Base-by-base conservation (phyloP, 495 filamentous ascomycete species). In the Sphaerosporella brunnea region DNA sequence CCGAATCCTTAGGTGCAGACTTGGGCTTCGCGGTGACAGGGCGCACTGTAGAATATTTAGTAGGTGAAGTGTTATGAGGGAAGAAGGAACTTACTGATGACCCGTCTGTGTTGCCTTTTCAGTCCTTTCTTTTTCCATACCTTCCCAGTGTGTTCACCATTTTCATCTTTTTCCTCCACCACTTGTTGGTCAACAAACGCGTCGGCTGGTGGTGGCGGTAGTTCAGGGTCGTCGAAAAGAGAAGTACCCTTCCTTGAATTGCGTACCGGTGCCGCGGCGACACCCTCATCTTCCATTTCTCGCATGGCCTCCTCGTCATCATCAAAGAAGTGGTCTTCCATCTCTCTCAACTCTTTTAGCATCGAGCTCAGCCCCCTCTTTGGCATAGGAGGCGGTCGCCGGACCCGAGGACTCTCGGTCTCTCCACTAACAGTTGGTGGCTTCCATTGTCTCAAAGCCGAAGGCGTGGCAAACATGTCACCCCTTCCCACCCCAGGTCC, bases 71-170 rank as follows among this genome's bases (percentile, higher is more conserved):
- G 35, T 18, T 16, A 23, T 20, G 21, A 51, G 15, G 43, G n/a
- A 38, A 3, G 23, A 16, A 13, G 9, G 23, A 36, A 25, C 58
- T 65, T 75, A 77, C 93, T 88, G 32, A 73, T 80, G n/a, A 80
- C 75, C 32, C 72, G 63, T 42, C 81, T 69, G 2, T 88, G 93
- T 26, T 81, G 84, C 35, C 88, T 72, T 64, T 96, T 96, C 59
- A 84, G 77, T 0, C 88, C 88, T 63, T 79, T 84, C 71, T 96
- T 96, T 67, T 93, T 94, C 67, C 78, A 94, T 2, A 73, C 63
- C 41, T 71, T 74, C 16, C 73, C 55, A 0, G 73, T 70, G 2
- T 68, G 50, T 10, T 51, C 51, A 18, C 70, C 68, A 10, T 69
- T 66, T 1, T 68, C 67, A 1, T 63, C 63, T 42, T 65, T 68